Base-by-base conservation (phyloP, 1,139 yeast species). In the Hansenula lynferdii region DNA sequence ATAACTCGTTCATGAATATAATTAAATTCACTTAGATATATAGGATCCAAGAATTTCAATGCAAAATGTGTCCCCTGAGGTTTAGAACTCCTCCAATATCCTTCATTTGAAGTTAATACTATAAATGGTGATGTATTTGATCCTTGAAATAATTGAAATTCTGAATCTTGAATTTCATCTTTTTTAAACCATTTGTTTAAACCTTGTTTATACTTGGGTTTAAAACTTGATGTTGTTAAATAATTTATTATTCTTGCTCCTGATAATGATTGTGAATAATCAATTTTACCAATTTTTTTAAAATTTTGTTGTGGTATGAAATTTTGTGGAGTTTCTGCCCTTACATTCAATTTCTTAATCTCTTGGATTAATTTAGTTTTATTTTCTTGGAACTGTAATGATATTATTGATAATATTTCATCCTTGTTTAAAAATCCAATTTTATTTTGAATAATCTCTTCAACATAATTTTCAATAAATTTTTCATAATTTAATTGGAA, bases 11-110 rank as follows among this genome's bases (percentile, higher is more conserved):
- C 60, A 41, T 64, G 69, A 5, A 51, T 17, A 44, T 64, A 64
- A 4, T 50, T 45, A n/a, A 64, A 34, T 23, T 50, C 56, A 11
- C 57, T 60, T 35, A 64, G 36, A 41, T 58, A 60, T 2, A 63
- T 43, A 11, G 69, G 66, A 31, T 61, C 60, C 8, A 53, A 43
- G 37, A 64, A 62, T 31, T 60, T 51, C n/a, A 62, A 53, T 0
- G 65, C 63, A 42, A 65, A 50, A n/a, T 49, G 36, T 28, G 64
- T 54, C 9, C 48, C 45, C 3, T 45, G 31, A 1, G 47, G 34
- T 0, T 43, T 43, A 2, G 41, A 38, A 31, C 65, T 56, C 43
- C 53, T 60, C 69, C 68, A 64, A 40, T 60, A 60, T 9, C 50
- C 54, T 19, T 49, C 45, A 21, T 44, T 41, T 5, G 37, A 18